Evolutionary conservation across 495 filamentous ascomycete genomes (phyloP).

Genomic region (Cudoniella acicularis): DNA sequence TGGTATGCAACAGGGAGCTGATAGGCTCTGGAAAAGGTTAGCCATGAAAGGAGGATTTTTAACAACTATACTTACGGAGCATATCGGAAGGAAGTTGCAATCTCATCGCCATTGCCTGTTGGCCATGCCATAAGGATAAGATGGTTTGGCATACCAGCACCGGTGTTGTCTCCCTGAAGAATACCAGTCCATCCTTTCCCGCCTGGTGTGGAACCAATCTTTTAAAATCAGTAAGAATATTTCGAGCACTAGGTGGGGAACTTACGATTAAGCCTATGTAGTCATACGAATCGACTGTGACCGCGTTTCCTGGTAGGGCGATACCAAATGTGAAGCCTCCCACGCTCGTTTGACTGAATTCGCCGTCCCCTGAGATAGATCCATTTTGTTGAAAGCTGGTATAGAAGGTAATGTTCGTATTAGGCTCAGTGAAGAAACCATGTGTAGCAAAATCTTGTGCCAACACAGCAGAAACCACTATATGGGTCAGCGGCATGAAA

Average conservation of each 20-base stretch:
- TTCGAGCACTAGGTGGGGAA: conserved; percentile 19
- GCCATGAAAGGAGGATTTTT: background rate
- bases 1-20: conserved; percentile 51
- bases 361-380: conserved; percentile 7
- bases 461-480: conserved; percentile 13
- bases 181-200: conserved; percentile 54
- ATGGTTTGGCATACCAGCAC: conserved; percentile 51
- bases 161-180: background rate
- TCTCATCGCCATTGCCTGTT: conserved; percentile 31
- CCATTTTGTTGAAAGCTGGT: conserved; percentile 18
- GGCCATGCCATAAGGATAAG: conserved; percentile 54
- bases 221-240: conserved; percentile 17
- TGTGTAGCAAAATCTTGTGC: conserved; percentile 22
- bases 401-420: conserved; percentile 23
- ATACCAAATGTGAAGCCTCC: conserved; percentile 51
- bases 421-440: conserved; percentile 22
- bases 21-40: conserved; percentile 41
- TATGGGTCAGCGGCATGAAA: background rate
- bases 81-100: conserved; percentile 52
- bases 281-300: conserved; percentile 48
- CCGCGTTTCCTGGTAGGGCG: conserved; percentile 48
- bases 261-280: conserved; percentile 55
- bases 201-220: conserved; percentile 25
- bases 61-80: conserved; percentile 28
- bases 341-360: background rate